Base-by-base conservation (phyloP, 2,329 filamentous ascomycete genomes). In the Pseudocercospora fijiensis region DNA sequence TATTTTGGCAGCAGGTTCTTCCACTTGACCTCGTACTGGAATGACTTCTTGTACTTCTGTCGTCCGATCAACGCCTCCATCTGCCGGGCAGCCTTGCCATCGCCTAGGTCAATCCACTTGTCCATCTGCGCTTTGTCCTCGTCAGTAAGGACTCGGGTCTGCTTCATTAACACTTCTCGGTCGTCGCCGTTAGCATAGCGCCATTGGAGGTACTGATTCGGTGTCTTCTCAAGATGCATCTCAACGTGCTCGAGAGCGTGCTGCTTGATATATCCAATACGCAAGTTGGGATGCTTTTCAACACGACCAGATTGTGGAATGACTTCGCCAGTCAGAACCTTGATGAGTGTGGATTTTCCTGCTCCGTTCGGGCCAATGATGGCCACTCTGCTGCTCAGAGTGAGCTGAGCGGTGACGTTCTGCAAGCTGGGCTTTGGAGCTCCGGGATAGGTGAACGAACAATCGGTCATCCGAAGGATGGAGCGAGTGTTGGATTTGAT, bases 251-350 rank as follows among this genome's bases (percentile, higher is more conserved):
- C 95, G 11, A 99, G 85, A 51, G 95, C 95, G 79, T 99, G 95
- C 82, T 99, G 95, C 83, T 98, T 98, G 83, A 99, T 98, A 83
- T 99, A 99, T 60, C 95, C 95, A 73, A 99, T 97, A 84, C 95
- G 93, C 75, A 99, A 81, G 78, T 99, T 99, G 70, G 95, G 95
- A 78, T 99, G 95, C 84, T 98, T 98, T 84, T 98, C 93, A 24
- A 99, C 95, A 76, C 88, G 91, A 67, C 95, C 95, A 20, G 80
- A 79, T 67, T 90, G 90, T 16, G 91, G 95, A 69, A 97, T 89
- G 20, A 88, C 87, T 78, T 98, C 95, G 71, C 94, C 95, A 10
- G 95, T 99, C 63, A 99, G 84, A 65, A 99, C 84, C 83, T 99
- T 99, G 82, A 99, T 97, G 67, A 99, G 87, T 0, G 95, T 99